These are phyloP conservation scores for Nidularia sp. DNA, from an alignment of 768 basidiomycete genomes.

Conservation along the genomic window DNA sequence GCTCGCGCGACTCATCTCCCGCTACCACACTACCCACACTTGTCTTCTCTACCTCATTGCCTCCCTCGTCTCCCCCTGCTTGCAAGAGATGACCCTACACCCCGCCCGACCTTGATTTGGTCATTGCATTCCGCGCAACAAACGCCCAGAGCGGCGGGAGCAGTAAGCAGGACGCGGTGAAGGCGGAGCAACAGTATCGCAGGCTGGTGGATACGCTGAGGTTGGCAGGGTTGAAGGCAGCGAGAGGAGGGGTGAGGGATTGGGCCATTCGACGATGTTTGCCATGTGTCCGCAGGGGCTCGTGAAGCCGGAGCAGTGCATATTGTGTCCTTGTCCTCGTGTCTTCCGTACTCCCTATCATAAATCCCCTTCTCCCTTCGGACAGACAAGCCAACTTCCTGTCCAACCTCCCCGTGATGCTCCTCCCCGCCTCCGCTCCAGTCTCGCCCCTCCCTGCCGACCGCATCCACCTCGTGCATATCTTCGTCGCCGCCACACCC, in stretches of 20 bases:
- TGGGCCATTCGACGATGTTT: constrained; percentile 75
- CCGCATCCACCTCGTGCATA: constrained; percentile 74
- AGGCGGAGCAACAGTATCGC: constrained; percentile 67
- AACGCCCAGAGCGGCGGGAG: constrained; percentile 31
- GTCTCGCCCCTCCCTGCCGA: constrained; percentile 63
- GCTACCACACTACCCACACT: too few relatives aligned
- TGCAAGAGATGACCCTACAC: too few relatives aligned
- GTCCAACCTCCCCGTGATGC: constrained; percentile 61
- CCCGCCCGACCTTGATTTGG: constrained; percentile 40
- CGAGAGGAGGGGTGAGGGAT: constrained; percentile 70
- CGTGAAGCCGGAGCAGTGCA: constrained; percentile 72
- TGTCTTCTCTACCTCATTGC: too few relatives aligned
- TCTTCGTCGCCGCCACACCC: constrained; percentile 63
- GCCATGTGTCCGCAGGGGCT: constrained; percentile 67
- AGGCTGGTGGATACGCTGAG: constrained; percentile 59
- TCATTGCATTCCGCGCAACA: constrained; percentile 64
- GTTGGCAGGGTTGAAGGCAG: constrained; percentile 61
- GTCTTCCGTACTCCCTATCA: background rate
- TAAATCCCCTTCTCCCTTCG: background rate
- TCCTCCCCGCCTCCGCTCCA: constrained; percentile 35
- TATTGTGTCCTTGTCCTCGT: constrained; percentile 1
- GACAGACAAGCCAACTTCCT: constrained; percentile 73
- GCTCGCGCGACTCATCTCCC: too few relatives aligned
- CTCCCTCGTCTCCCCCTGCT: too few relatives aligned
- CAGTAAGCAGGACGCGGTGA: constrained; percentile 60